These are phyloP conservation scores for Cantharellus anzutake DNA, from an alignment of 768 basidiomycete genomes.

Conservation along the genomic window DNA sequence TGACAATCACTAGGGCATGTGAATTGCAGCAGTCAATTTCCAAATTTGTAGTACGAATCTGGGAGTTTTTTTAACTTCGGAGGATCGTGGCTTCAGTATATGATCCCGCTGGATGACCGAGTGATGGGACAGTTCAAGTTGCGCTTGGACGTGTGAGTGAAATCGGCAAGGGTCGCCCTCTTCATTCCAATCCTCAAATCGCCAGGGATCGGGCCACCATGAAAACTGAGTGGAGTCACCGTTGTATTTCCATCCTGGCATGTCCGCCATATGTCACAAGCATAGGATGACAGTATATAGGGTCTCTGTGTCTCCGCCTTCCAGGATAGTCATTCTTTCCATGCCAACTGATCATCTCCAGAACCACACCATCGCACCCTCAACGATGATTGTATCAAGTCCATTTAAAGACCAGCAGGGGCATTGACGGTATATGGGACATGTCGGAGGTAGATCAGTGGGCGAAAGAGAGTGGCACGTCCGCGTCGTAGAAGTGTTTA, in stretches of 20 bases:
- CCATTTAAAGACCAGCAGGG: constrained; percentile 13
- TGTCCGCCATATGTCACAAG: constrained; percentile 85
- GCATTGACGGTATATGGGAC: constrained; percentile 13
- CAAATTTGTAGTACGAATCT: constrained; percentile 69
- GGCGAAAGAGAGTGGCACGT: constrained; percentile 77
- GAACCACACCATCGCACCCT: constrained; percentile 64
- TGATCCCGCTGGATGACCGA: neutral
- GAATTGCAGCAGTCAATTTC: constrained; percentile 16
- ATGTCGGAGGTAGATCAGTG: constrained; percentile 41
- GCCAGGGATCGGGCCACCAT: constrained; percentile 18
- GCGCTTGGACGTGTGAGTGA: constrained; percentile 34
- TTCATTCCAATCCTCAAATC: constrained; percentile 19
- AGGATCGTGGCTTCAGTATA: constrained; percentile 15
- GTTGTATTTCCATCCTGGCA: constrained; percentile 33
- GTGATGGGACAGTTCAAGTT: constrained; percentile 9
- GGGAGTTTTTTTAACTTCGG: constrained; percentile 13
- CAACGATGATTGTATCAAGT: constrained; percentile 29
- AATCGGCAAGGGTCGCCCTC: constrained; percentile 53
- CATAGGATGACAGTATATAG: constrained; percentile 38
- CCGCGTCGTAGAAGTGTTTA: constrained; percentile 77
- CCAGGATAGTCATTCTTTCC: constrained; percentile 39
- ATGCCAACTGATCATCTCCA: constrained; percentile 90
- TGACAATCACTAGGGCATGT: too few relatives aligned
- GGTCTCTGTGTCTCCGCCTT: neutral
- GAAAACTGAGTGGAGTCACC: constrained; percentile 17